Base-by-base conservation (phyloP, 148 eudicot species). In the Camellia sinensis region DNA sequence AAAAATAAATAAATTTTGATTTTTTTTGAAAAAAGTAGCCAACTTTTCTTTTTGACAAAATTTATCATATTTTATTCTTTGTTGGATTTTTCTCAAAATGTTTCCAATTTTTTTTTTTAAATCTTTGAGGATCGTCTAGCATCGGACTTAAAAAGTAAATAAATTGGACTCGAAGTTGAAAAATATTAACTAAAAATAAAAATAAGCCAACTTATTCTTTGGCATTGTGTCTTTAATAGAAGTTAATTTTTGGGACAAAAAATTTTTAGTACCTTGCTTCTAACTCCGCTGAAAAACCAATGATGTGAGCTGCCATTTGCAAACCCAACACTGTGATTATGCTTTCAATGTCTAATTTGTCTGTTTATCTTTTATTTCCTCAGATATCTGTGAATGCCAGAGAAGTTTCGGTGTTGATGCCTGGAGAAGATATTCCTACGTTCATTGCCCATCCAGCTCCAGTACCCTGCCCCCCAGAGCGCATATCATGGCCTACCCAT, bases 371-470 rank as follows among this genome's bases (percentile, higher is more conserved):
- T 6, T 41, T 59, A 43, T 43, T 46, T 66, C 1, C 64, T 71
- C 89, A 89, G 92, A 78, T 86, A 87, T 75, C 86, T 1, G 82
- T 71, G 17, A 79, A 85, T 54, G 86, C 92, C 6, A 76, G 73
- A 81, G 92, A 85, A 66, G 89, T 87, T 50, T 89, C 92, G 7
- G 92, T 89, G 6, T 66, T 89, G 79, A 89, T 89, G 92, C 92
- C 92, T 0, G 92, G 92, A 71, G 89, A 89, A 74, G 76, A 76
- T 3, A 17, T 89, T 59, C 86, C 87, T 1, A 89, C 92, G 45
- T 89, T 87, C 86, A 87, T 89, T 64, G 92, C 92, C 21, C 89
- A 87, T 56, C 90, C 89, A 3, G 89, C 86, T 67, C 90, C 92
- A 3, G 50, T 84, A n/a, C 82, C 86, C 4, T 85, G 87, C 68